phyloP scores from a whole-genome alignment of 441 rosid species.

The Populus hybrid region DNA sequence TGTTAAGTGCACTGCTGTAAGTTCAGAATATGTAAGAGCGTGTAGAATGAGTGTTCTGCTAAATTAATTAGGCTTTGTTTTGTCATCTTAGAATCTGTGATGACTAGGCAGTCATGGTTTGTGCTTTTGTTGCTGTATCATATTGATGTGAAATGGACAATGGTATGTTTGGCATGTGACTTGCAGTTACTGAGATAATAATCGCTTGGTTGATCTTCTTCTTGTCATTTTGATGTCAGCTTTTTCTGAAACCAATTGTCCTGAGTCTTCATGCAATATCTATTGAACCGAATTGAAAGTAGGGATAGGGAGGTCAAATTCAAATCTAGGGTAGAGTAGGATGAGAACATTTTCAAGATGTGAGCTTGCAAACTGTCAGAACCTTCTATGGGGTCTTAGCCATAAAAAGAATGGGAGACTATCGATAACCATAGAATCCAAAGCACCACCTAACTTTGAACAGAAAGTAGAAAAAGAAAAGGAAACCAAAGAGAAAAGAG shows the following conservation, averaged over 20 bases:
- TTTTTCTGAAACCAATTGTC: background rate
- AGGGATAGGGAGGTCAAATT: background rate
- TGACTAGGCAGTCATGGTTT: conserved; percentile 13
- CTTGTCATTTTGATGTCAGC: background rate
- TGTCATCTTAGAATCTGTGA: conserved; percentile 11
- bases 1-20: conserved; percentile 57
- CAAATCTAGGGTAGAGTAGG: background rate
- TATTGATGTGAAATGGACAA: conserved; percentile 11
- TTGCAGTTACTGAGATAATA: background rate
- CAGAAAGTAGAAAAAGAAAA: background rate
- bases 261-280: background rate
- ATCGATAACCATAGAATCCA: background rate
- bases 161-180: conserved; percentile 16
- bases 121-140: conserved; percentile 17
- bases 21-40: background rate
- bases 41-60: conserved; percentile 18
- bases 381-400: background rate
- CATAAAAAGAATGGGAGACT: background rate
- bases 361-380: background rate
- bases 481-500: background rate
- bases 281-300: background rate
- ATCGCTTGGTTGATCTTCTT: background rate
- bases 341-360: background rate
- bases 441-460: background rate
- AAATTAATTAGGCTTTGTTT: conserved; percentile 10